Evolutionary conservation across 2,329 filamentous ascomycete species (phyloP).

Genomic region (Hysterium pulicare): DNA sequence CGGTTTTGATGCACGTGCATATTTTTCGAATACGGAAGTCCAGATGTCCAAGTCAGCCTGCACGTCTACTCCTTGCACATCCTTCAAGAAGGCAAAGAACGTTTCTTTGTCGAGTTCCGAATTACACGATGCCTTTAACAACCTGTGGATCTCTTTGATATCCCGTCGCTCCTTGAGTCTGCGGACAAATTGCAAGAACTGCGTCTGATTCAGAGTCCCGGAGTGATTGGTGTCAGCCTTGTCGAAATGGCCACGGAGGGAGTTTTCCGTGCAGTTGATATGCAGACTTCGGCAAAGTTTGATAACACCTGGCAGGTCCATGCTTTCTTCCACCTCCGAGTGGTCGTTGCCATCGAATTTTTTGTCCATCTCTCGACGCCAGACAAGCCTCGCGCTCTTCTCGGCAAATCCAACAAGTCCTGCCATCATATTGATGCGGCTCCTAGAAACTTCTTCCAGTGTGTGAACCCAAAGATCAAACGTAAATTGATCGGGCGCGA

Average conservation of each 20-base stretch:
- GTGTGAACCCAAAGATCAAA: slow-evolving; percentile 80
- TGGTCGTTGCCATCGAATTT: slow-evolving; percentile 55
- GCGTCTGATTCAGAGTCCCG: slow-evolving; percentile 68
- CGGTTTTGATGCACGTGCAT: slow-evolving; percentile 44
- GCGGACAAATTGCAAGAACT: slow-evolving; percentile 81
- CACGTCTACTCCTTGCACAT: slow-evolving; percentile 73
- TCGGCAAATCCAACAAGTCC: slow-evolving; percentile 75
- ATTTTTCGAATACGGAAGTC: slow-evolving; percentile 69
- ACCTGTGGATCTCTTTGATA: slow-evolving; percentile 68
- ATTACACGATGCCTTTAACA: slow-evolving; percentile 53
- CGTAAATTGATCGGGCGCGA: slow-evolving; percentile 69
- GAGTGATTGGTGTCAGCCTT: slow-evolving; percentile 64
- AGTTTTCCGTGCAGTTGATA: slow-evolving; percentile 79
- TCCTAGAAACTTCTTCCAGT: slow-evolving; percentile 77
- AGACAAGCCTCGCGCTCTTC: slow-evolving; percentile 77
- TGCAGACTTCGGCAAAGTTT: slow-evolving; percentile 84
- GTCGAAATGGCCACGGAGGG: slow-evolving; percentile 70
- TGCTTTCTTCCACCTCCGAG: slow-evolving; percentile 60
- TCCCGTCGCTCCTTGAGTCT: slow-evolving; percentile 82
- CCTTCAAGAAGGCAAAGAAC: slow-evolving; percentile 72
- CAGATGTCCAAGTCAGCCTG: slow-evolving; percentile 63
- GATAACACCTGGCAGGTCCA: slow-evolving; percentile 76
- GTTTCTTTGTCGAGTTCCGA: slow-evolving; percentile 65
- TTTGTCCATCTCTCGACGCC: slow-evolving; percentile 78
- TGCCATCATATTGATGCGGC: slow-evolving; percentile 85